Conservation (phyloP, 106 monocot species). For the Ottelia alismoides region DNA sequence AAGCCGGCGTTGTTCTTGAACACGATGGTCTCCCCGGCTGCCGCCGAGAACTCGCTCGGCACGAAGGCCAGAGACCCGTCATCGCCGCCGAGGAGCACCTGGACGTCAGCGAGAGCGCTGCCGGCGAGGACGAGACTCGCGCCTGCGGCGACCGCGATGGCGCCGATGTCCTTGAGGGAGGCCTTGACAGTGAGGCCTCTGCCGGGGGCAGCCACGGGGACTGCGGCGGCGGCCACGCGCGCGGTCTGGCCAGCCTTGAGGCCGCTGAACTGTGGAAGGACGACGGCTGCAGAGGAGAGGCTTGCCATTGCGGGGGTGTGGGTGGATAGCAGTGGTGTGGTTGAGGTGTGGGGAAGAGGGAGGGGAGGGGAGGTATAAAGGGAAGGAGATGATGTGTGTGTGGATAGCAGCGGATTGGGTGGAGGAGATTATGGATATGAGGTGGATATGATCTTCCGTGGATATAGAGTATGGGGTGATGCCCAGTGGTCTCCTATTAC, state of each 20-base stretch:
- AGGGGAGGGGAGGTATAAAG: too few species aligned
- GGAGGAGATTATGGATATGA: too few species aligned
- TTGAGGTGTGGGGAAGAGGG: too few species aligned
- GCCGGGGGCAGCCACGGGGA: background rate
- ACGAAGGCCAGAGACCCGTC: conserved; percentile 64
- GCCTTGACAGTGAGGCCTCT: conserved; percentile 20
- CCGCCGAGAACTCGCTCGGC: conserved; percentile 39
- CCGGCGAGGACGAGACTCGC: conserved; percentile 45
- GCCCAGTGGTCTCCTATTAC: too few species aligned
- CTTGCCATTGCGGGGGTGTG: too few species aligned
- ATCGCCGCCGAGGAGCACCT: conserved; percentile 40
- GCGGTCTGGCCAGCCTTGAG: conserved; percentile 22
- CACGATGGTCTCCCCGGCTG: conserved; percentile 49
- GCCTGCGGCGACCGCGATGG: conserved; percentile 30
- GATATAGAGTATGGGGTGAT: too few species aligned
- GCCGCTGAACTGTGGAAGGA: conserved; percentile 66
- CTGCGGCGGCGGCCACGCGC: background rate
- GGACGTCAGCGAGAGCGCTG: conserved; percentile 40
- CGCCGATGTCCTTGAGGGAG: conserved; percentile 45
- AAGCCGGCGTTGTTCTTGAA: conserved; percentile 97
- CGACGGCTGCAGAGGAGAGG: conserved; percentile 46
- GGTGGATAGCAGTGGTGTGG: too few species aligned
- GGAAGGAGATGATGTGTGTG: too few species aligned
- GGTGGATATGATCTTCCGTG: too few species aligned
- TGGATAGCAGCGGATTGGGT: too few species aligned